Conservation (phyloP, 2,329 filamentous ascomycete genomes). For the Hypoxylon rubiginosum region DNA sequence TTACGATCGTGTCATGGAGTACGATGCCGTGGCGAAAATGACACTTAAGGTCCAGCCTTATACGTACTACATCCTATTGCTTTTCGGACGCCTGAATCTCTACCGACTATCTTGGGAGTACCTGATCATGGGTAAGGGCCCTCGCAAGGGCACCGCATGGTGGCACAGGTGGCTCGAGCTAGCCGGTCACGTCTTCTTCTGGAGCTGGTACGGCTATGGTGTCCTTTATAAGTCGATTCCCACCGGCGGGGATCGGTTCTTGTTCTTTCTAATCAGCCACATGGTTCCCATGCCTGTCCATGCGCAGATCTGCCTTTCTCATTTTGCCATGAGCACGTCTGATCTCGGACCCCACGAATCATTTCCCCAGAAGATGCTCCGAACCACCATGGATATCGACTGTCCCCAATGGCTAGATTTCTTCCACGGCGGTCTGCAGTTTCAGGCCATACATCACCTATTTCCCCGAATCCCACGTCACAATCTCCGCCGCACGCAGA, state of each 20-base stretch:
- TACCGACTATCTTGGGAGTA: conserved; percentile 86
- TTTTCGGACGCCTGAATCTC: conserved; percentile 88
- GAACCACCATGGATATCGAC: conserved; percentile 94
- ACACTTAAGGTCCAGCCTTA: conserved; percentile 82
- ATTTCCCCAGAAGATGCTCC: conserved; percentile 90
- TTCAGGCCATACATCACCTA: conserved; percentile 89
- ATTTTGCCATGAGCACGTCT: conserved; percentile 93
- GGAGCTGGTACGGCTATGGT: conserved; percentile 88
- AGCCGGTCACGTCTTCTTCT: conserved; percentile 82
- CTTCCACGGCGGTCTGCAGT: conserved; percentile 89
- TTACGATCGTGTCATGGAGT: conserved; percentile 84
- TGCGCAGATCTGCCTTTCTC: conserved; percentile 90
- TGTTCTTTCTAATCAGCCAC: conserved; percentile 85
- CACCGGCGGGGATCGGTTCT: conserved; percentile 75
- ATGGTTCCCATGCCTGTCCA: conserved; percentile 85
- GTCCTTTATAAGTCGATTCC: conserved; percentile 81
- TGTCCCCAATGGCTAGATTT: conserved; percentile 91
- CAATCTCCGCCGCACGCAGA: conserved; percentile 82
- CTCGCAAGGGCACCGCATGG: conserved; percentile 80
- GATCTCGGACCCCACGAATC: conserved; percentile 87
- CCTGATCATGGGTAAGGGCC: conserved; percentile 77
- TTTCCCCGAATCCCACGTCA: conserved; percentile 88
- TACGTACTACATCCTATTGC: conserved; percentile 85
- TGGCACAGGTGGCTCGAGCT: conserved; percentile 90
- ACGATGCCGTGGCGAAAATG: conserved; percentile 79